Base-by-base conservation (phyloP, 2,329 filamentous ascomycete genomes). In the Fusarium oligoseptatum region DNA sequence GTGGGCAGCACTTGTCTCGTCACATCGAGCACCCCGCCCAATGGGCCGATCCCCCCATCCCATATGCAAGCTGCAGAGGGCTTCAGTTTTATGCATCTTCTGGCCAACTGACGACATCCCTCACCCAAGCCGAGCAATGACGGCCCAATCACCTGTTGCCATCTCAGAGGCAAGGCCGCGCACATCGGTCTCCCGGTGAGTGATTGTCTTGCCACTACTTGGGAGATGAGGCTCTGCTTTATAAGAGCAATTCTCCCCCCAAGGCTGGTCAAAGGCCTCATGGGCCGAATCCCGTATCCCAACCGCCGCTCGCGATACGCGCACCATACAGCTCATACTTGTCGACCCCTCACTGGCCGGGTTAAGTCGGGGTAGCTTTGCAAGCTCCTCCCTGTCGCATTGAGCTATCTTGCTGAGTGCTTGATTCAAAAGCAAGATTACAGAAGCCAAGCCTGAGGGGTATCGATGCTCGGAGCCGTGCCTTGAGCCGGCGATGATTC, bases 31-130 rank as follows among this genome's bases (percentile, higher is more conserved):
- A 57, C 77, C 73, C 77, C 70, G 68, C 77, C 27, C 73, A 75
- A 74, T 76, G 71, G 73, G 71, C 69, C 76, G 68, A 75, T 71
- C 70, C 66, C 43, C 72, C 66, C 43, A 56, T 50, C 32, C 24
- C 66, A 66, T 39, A 50, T 71, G 69, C 64, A 70, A 66, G 62
- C 37, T 56, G 60, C 39, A 61, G 27, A 39, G 39, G 52, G 43
- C 70, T 64, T 22, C 50, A 29, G 27, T 68, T 39, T 60, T 66
- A 68, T 78, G 76, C 76, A 73, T 77, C 27, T 43, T 37, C 48
- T 57, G 69, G 60, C 64, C 68, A 67, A 68, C 73, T 57, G 36
- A 55, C 56, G 64, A 48, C 58, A 72, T 60, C 73, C 65, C 22
- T 67, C 68, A 67, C 57, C 60, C 61, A 39, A 63, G 69, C 62